Evolutionary conservation across 306 rosid species (phyloP).

Genomic region (Begonia fuchsioides): DNA sequence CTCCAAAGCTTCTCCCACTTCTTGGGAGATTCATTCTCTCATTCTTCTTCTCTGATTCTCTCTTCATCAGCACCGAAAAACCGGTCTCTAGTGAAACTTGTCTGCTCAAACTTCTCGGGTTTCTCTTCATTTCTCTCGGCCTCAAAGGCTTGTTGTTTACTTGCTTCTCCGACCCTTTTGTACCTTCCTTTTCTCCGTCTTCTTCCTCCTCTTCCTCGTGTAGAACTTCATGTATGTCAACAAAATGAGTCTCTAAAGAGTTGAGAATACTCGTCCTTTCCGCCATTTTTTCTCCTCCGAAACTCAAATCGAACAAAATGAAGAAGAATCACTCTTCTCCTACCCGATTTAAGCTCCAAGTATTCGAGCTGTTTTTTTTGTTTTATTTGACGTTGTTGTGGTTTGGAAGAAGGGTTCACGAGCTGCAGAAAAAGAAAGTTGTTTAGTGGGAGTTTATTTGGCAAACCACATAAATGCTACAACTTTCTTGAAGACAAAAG

Average conservation of each 20-base stretch:
- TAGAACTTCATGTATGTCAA: conserved; percentile 46
- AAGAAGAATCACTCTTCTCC: background rate
- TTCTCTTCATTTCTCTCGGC: conserved; percentile 21
- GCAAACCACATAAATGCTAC: conserved; percentile 13
- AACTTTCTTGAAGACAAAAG: conserved; percentile 7
- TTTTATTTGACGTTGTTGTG: conserved; percentile 3
- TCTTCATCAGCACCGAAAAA: conserved; percentile 29
- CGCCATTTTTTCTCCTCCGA: conserved; percentile 19
- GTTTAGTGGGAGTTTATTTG: conserved; percentile 10
- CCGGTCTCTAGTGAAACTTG: conserved; percentile 76
- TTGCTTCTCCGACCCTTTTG: conserved; percentile 12
- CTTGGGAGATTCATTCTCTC: conserved; percentile 29
- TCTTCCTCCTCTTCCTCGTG: conserved; percentile 33
- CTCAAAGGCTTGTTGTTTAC: conserved; percentile 15
- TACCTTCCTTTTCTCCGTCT: conserved; percentile 11
- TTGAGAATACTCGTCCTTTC: conserved; percentile 9
- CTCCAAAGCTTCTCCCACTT: conserved; percentile 62
- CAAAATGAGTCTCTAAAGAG: conserved; percentile 23
- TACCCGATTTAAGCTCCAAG: background rate
- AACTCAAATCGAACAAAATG: no score
- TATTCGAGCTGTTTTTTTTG: background rate
- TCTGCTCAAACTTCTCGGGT: conserved; percentile 26
- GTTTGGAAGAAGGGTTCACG: conserved; percentile 8
- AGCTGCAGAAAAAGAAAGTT: conserved; percentile 6
- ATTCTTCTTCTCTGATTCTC: conserved; percentile 29